Percentiles rank a stretch among this genome's conserved stretches.
Conservation (phyloP, 129 eudicot species). For the Artemisia tridentata region DNA sequence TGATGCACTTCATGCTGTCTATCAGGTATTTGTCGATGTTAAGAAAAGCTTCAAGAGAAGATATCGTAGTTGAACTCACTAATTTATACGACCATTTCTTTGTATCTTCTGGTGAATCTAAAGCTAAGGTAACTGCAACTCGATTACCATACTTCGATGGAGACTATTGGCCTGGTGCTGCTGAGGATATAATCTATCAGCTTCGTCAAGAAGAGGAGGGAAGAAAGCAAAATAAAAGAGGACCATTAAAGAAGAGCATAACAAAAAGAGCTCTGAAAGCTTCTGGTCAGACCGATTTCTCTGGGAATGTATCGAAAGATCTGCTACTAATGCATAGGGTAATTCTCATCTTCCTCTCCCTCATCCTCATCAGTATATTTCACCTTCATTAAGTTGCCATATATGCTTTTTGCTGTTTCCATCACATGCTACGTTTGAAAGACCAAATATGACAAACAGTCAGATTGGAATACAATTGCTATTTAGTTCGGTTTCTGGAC, state of each 20-base stretch:
- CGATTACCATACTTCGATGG: constrained; percentile 98
- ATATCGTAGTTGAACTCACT: constrained; percentile 75
- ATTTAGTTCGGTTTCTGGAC: too few species aligned
- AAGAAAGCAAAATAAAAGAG: constrained; percentile 74
- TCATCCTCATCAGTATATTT: not conserved
- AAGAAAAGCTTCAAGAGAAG: constrained; percentile 80
- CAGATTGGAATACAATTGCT: too few species aligned
- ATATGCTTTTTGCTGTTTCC: too few species aligned
- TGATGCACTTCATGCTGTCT: constrained; percentile 18
- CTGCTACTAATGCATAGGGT: constrained; percentile 86
- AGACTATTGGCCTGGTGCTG: constrained; percentile 99
- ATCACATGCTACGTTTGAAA: too few species aligned
- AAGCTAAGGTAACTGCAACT: constrained; percentile 92
- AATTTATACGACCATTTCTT: constrained; percentile 91
- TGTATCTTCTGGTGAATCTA: constrained; percentile 76
- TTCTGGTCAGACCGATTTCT: constrained; percentile 82
- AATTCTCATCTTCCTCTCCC: constrained; percentile 22
- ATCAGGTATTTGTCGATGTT: constrained; percentile 92
- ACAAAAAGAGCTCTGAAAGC: constrained; percentile 84
- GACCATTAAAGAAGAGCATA: constrained; percentile 57
- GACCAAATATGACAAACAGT: too few species aligned
- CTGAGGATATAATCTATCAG: constrained; percentile 84
- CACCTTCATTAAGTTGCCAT: too few species aligned
- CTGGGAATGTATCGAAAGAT: constrained; percentile 93
- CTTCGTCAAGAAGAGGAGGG: constrained; percentile 88